Base-by-base conservation (phyloP, 129 eudicot genomes). In the Deinandra increscens region DNA sequence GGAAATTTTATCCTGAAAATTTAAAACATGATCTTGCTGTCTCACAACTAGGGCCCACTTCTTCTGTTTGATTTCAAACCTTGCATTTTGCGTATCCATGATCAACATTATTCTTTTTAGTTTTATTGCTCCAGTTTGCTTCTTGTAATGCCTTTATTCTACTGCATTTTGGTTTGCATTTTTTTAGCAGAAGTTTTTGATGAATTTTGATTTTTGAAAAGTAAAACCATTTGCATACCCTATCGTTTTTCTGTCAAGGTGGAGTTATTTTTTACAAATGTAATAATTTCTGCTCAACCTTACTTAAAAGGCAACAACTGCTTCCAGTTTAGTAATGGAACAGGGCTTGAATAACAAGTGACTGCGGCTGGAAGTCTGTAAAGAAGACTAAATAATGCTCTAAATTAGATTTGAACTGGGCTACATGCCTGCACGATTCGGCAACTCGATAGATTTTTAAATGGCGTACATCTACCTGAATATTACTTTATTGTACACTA, bases 401-500 rank as follows among this genome's bases (percentile, higher is more conserved):
- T 60, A 18, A 45, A 71, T 11, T 42, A 10, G 60, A 44, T 31
- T 72, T 69, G 39, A 7, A 26, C 58, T 60, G 31, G 53, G 76
- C 58, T 60, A 37, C 61, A 46, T 60, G 45, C 59, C 9, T 72
- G 31, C 31, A 26, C 31, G 31, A 26, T 26, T 26, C 29, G 34
- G 60, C 34, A 17, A 8, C 54, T 31, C 11, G 7, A 22, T 60
- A 45, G 44, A 22, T 44, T 41, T 71, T 11, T 5, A 31, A 44
- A 58, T 43, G 66, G 29, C 23, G 33, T 23, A 26, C 18, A 42
- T n/a, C 59, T 70, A 43, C 18, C 41, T 9, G 15, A 22, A 14
- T 70, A 17, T 8, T 61, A 43, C 14, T 71, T 59, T 72, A 18
- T 3, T 18, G 4, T 90, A 55, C 62, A 26, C 37, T 9, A 23